Conservation (phyloP, 2,329 filamentous ascomycete species). For the Fusarium odoratissimum region DNA sequence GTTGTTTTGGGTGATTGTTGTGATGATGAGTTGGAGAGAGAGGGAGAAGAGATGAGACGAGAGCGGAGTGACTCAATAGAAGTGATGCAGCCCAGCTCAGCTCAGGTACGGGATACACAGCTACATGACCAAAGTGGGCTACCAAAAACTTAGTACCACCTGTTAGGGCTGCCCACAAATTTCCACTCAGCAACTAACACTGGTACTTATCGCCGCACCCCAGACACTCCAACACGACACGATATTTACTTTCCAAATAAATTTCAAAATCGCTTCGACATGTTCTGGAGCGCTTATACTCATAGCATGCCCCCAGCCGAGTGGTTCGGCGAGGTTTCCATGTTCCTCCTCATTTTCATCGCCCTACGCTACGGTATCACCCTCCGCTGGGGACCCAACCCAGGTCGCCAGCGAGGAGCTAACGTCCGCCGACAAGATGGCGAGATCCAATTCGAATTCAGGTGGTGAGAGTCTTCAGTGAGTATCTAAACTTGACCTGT, state of each 20-base stretch:
- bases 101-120: background rate
- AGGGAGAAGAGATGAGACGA: background rate
- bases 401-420: background rate
- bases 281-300: background rate
- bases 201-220: background rate
- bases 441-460: background rate
- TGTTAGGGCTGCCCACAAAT: background rate
- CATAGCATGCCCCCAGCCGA: background rate
- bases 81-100: background rate
- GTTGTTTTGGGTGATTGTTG: background rate
- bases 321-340: background rate
- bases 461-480: background rate
- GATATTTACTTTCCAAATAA: background rate
- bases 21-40: background rate
- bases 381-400: background rate
- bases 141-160: background rate
- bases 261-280: background rate
- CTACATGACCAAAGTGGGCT: background rate
- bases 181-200: background rate
- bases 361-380: background rate
- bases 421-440: background rate
- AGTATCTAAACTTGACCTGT: background rate
- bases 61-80: conserved; percentile 3
- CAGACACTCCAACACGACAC: conserved; percentile 3
- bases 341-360: background rate